Percentiles rank a stretch among this genome's conserved stretches.
Conservation (phyloP, 2,329 filamentous ascomycete genomes). For the Atkinsonella hypoxylon region DNA sequence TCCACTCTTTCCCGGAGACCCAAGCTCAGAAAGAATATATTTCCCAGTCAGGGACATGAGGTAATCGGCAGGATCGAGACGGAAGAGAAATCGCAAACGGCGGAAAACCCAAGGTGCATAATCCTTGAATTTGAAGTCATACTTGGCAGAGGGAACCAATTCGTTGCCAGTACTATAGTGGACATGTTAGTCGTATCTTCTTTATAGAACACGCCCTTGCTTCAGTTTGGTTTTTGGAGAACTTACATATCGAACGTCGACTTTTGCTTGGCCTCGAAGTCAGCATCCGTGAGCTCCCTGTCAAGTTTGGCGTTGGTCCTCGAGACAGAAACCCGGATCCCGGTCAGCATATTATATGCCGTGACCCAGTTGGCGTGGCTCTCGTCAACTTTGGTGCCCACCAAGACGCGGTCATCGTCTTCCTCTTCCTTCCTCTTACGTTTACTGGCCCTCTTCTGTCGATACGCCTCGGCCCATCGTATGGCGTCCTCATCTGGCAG, state of each 20-base stretch:
- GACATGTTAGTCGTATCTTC: neutral
- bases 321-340: constrained; percentile 93
- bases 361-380: constrained; percentile 95
- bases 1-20: constrained; percentile 93
- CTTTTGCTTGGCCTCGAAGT: constrained; percentile 92
- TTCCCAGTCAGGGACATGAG: constrained; percentile 97
- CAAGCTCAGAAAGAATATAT: constrained; percentile 94
- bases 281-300: constrained; percentile 74
- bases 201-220: neutral
- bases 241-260: constrained; percentile 96
- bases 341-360: constrained; percentile 98
- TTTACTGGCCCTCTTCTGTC: constrained; percentile 83
- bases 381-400: constrained; percentile 96
- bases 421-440: constrained; percentile 72
- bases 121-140: constrained; percentile 99
- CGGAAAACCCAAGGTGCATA: constrained; percentile 99
- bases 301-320: constrained; percentile 95
- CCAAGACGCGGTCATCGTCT: constrained; percentile 86
- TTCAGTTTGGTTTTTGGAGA: neutral
- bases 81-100: constrained; percentile 75
- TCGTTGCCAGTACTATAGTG: constrained; percentile 74
- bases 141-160: constrained; percentile 93
- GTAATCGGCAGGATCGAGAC: constrained; percentile 91
- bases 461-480: constrained; percentile 85
- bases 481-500: constrained; percentile 81